Base-by-base conservation (phyloP, 805 yeast species). In the Hanseniaspora meyeri region DNA sequence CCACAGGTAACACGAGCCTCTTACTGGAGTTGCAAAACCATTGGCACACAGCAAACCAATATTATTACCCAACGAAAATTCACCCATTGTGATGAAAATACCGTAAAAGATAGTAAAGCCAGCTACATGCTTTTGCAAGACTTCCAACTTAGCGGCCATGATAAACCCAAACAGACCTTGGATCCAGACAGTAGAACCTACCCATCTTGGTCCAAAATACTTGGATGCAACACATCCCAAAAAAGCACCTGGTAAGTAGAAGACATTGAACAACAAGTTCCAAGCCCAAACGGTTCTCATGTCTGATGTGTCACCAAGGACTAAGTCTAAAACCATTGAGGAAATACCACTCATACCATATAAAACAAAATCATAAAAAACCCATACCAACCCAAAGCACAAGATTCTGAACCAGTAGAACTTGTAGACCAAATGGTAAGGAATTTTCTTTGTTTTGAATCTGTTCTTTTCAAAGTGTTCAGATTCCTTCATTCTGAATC, bases 271-370 rank as follows among this genome's bases (percentile, higher is more conserved):
- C 6, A 91, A 91, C 59, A 86, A 85, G 68, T 85, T 87, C 97
- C 96, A 91, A 51, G 96, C 96, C 70, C 88, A 86, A 29, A 87
- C 77, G 67, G 81, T 77, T 71, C 81, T 82, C 58, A 87, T 70
- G 27, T 42, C 77, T 43, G 78, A 77, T 54, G 76, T 80, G 12
- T 81, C 79, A 43, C 77, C 74, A 59, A 86, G 77, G 55, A 85
- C 72, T 43, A 72, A 66, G 39, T 73, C 72, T 61, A 89, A 72
- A 62, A 91, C 87, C 59, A 78, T 77, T 16, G 89, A 73, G 7
- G 95, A 86, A 72, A 84, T 89, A 63, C 86, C 79, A 64, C 95
- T 89, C 67, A 87, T 89, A 0, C 96, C 87, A 70, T 89, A 90
- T 12, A 82, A 79, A 42, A 89, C 82, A 70, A 90, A 87, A 71